Evolutionary conservation across 2,329 filamentous ascomycete species (phyloP), one percentile per base, ranked within the genome.

Genomic region (Diaporthe batatas): DNA sequence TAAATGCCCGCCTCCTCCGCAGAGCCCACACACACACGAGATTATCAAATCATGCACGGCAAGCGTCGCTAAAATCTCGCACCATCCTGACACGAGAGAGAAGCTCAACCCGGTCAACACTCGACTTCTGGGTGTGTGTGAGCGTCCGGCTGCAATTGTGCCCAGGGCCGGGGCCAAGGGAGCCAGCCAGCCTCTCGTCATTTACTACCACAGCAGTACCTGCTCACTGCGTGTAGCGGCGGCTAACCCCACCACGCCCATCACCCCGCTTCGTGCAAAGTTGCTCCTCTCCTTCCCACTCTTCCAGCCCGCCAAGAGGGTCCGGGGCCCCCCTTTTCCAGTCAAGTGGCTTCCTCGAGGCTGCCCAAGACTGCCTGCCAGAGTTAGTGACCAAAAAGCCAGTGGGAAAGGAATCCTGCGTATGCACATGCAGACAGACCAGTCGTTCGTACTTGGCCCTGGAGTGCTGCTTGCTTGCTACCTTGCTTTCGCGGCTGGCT

Each of bases 211-310:
- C 29, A 29, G 29, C 29, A 29, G 29, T 42, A 34, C 29, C 21
- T 53, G 42, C 57, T 42, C 36, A n/a, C 32, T 39, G 16, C n/a
- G 53, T 58, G 32, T 44, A n/a, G 44, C 62, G 44, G 55, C 55
- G 55, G 55, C 55, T 53, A 70, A 70, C 68, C 68, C 68, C 55
- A 70, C 68, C 68, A 70, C 39, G 34, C 36, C 34, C 65, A 42
- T 44, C 65, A 68, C 65, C 68, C 68, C 55, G 55, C 68, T 70
- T 70, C 55, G 68, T 53, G 68, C 68, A 70, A 70, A 70, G 68
- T 70, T 70, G 68, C 68, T 70, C 42, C 55, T 62, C 68, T 59
- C 32, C n/a, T 51, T 59, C 47, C 49, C 32, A 55, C 23, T 68
- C 65, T 55, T 21, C 34, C 49, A 53, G 62, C 62, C 62, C 62